Percentiles rank a stretch among this genome's conserved stretches.
These are phyloP conservation scores for Linanthus parryae DNA, from an alignment of 148 eudicot species.

Conservation along the genomic window DNA sequence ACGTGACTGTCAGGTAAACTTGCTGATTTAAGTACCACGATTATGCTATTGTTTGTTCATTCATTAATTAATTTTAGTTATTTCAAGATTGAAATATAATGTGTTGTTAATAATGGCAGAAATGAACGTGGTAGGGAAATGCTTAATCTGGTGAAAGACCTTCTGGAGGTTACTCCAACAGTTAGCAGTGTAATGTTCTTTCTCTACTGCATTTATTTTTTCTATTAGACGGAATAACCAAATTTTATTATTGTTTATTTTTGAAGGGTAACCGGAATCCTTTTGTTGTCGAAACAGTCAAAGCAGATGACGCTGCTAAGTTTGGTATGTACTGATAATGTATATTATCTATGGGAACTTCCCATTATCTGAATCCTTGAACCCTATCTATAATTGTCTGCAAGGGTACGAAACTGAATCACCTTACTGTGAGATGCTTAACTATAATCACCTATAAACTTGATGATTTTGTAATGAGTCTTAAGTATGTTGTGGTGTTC, in stretches of 20 bases:
- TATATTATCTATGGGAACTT: neutral
- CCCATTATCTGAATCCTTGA: neutral
- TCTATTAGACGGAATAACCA: no score
- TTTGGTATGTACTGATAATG: slow-evolving; percentile 46
- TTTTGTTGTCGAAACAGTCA: slow-evolving; percentile 84
- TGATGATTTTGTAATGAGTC: no score
- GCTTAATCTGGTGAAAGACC: slow-evolving; percentile 71
- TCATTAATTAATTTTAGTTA: neutral
- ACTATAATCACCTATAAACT: no score
- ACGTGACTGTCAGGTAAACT: slow-evolving; percentile 83
- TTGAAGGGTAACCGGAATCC: slow-evolving; percentile 83
- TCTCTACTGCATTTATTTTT: no score
- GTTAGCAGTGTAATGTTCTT: slow-evolving; percentile 49
- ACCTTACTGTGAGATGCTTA: no score
- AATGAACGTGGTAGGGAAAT: slow-evolving; percentile 96
- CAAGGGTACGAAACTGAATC: no score
- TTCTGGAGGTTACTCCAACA: slow-evolving; percentile 88
- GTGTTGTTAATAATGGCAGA: slow-evolving; percentile 28
- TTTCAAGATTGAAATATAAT: neutral
- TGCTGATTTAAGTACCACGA: neutral
- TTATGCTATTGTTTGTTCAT: neutral
- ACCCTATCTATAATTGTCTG: no score
- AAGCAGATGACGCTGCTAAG: slow-evolving; percentile 93
- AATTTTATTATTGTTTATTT: neutral
- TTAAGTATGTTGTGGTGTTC: no score